These are phyloP conservation scores for Xerocomus nothofagi DNA, from an alignment of 1,284 basidiomycete genomes.

Conservation along the genomic window DNA sequence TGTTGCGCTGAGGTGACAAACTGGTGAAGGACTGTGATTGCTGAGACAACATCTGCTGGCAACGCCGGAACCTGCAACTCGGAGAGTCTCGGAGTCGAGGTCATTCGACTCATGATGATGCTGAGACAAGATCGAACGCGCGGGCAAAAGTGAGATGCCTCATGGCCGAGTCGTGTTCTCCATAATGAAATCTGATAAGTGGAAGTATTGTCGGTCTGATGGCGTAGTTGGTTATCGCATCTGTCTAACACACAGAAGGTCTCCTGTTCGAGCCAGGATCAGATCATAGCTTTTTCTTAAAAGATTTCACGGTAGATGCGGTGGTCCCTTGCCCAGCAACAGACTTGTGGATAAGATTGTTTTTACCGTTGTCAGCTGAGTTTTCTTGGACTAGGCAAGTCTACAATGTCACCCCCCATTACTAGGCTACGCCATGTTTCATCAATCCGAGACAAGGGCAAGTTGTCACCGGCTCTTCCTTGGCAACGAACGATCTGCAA, in stretches of 20 bases:
- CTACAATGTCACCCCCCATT: neutral
- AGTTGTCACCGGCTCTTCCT: no score
- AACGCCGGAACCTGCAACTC: slow-evolving; percentile 26
- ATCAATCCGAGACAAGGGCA: neutral
- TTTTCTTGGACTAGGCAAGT: neutral
- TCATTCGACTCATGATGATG: slow-evolving; percentile 29
- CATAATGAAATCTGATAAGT: no score
- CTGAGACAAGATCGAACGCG: neutral
- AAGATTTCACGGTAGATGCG: no score
- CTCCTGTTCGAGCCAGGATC: slow-evolving; percentile 58
- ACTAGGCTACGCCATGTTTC: no score
- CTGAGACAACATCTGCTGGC: slow-evolving; percentile 31
- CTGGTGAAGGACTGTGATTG: slow-evolving; percentile 31
- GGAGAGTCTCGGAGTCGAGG: slow-evolving; percentile 22
- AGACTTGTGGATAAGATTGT: neutral
- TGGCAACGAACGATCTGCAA: no score
- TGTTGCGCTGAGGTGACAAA: slow-evolving; percentile 30
- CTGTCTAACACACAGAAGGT: slow-evolving; percentile 72
- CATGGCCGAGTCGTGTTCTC: no score
- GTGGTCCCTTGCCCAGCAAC: no score
- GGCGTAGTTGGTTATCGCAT: slow-evolving; percentile 83
- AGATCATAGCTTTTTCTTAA: slow-evolving; percentile 37
- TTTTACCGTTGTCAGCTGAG: neutral
- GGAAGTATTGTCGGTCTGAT: no score
- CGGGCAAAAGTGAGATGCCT: slow-evolving; percentile 8